Conservation (phyloP, 108 stramenopile genomes). For the Skeletonema marinoi region DNA sequence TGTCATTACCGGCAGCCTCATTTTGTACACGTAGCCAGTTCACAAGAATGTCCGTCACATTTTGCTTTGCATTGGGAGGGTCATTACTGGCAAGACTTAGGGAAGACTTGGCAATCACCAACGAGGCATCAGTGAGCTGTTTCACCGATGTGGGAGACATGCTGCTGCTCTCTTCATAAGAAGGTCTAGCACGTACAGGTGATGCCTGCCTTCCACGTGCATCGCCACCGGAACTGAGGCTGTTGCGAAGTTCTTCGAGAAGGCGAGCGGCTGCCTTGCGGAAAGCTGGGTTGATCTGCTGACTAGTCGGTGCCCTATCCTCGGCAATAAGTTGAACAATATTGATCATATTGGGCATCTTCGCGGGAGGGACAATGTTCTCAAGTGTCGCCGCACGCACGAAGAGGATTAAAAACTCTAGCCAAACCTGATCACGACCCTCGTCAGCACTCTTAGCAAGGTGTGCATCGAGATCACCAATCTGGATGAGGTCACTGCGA, state of each 20-base stretch:
- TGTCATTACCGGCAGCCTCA: conserved; percentile 86
- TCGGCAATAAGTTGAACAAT: conserved; percentile 84
- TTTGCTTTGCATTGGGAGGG: conserved; percentile 79
- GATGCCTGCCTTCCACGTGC: conserved; percentile 13
- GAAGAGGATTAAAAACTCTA: conserved; percentile 90
- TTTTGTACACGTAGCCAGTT: conserved; percentile 95
- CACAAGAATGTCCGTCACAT: conserved; percentile 91
- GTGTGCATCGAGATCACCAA: conserved; percentile 84
- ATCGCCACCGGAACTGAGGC: conserved; percentile 22
- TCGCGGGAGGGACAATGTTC: conserved; percentile 72
- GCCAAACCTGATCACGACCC: conserved; percentile 85
- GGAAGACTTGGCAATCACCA: conserved; percentile 72
- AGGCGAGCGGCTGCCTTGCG: conserved; percentile 80
- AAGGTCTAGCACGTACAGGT: conserved; percentile 12
- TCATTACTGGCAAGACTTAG: conserved; percentile 68
- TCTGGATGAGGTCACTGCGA: conserved; percentile 77
- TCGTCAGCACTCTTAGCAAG: conserved; percentile 85
- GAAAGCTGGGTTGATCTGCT: conserved; percentile 67
- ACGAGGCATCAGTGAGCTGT: conserved; percentile 56
- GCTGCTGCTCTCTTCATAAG: conserved; percentile 69
- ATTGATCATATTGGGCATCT: conserved; percentile 86
- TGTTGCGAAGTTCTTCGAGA: conserved; percentile 76
- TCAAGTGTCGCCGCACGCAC: conserved; percentile 85
- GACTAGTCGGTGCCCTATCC: conserved; percentile 68
- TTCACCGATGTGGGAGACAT: conserved; percentile 65